Evolutionary conservation across 129 eudicot genomes (phyloP).

Genomic region (Pittosporum tobira): DNA sequence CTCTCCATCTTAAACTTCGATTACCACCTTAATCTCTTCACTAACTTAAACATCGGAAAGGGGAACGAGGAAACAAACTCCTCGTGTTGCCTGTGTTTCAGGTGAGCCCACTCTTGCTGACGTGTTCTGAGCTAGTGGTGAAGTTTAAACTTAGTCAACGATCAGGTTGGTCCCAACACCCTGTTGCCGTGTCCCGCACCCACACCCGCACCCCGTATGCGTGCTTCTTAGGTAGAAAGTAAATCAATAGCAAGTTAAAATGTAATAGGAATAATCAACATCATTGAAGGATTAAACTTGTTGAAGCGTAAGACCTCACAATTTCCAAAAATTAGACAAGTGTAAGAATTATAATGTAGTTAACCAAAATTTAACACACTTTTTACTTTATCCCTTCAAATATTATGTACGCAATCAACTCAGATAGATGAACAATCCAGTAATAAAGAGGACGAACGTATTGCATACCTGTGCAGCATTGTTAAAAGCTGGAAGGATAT

Average conservation of each 20-base stretch:
- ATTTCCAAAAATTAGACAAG: background rate
- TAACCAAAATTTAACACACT: background rate
- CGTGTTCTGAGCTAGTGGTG: too few relatives aligned
- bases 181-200: background rate
- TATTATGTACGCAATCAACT: slow-evolving; percentile 1
- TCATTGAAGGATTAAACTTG: slow-evolving; percentile 1
- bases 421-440: background rate
- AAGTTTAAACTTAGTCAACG: too few relatives aligned
- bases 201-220: too few relatives aligned
- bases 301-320: background rate
- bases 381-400: background rate
- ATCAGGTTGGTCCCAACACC: too few relatives aligned
- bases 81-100: too few relatives aligned
- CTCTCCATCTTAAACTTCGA: too few relatives aligned
- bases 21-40: too few relatives aligned
- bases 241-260: background rate
- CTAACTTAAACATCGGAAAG: too few relatives aligned
- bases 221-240: background rate
- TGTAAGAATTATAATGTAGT: background rate
- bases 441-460: background rate
- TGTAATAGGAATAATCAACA: background rate
- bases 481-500: slow-evolving; percentile 68
- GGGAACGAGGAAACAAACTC: too few relatives aligned
- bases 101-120: too few relatives aligned
- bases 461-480: slow-evolving; percentile 82